Evolutionary conservation across 495 filamentous ascomycete species (phyloP), one percentile per base, ranked within the genome.

Genomic region (Recurvomyces mirabilis): DNA sequence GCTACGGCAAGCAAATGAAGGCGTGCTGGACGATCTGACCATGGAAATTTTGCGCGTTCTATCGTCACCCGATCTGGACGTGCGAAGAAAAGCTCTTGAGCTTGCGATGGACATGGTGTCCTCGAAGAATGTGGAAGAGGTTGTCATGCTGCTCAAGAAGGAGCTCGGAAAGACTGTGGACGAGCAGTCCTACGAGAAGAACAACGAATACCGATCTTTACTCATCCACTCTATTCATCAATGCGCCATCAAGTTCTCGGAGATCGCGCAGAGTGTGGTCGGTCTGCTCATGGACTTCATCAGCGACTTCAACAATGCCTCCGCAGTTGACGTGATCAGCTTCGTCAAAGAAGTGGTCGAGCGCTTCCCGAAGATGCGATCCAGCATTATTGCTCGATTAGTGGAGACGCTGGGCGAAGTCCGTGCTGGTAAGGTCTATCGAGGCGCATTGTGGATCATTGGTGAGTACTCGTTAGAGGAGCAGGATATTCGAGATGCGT

Each of bases 331-430:
- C 66, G 88, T 99, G 10, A 95, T 99, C 55, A 82, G 84, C 15
- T 99, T 99, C 52, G 88, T 96, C 35, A 99, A 99, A 64, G 93
- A 99, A 58, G 93, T 99, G 5, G 93, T 95, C 3, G 93, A 99
- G 68, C 94, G 91, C 59, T 99, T 95, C 71, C 89, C 93, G 15
- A 77, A 85, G 45, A 72, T 99, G 37, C 79, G 93, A 31, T 71
- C 77, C 14, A 79, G 84, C 1, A 94, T 99, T 53, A 78, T 96
- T 4, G 75, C 83, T 49, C 79, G 89, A 33, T 69, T 99, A 29
- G 91, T 96, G 12, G 80, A 83, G 0, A 96, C 91, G 19, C 68
- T 99, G 53, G 83, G 77, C 56, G 91, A 96, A 62, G 93, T 96
- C 18, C 79, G 93, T 26, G 87, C 93, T 47, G 93, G 93, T 26